phyloP scores from a whole-genome alignment of 148 eudicot species.

The Camellia lanceoleosa region DNA sequence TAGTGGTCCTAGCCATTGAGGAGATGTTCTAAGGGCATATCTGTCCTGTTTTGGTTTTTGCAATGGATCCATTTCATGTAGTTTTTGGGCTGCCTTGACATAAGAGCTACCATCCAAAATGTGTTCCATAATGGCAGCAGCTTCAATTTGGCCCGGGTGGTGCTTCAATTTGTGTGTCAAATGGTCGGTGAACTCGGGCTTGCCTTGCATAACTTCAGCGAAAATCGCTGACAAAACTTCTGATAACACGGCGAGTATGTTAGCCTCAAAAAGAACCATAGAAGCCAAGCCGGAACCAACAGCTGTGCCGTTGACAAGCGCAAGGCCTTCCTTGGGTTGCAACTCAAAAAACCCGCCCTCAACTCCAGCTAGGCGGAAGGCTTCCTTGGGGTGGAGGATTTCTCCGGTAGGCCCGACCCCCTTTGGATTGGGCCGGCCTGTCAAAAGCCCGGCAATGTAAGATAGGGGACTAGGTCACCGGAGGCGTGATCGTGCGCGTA shows the following conservation, averaged over 20 bases:
- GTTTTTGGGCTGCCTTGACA: slow-evolving; percentile 27
- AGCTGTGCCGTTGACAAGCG: slow-evolving; percentile 21
- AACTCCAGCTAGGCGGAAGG: slow-evolving; percentile 31
- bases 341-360: slow-evolving; percentile 28
- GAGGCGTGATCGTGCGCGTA: slow-evolving; percentile 41
- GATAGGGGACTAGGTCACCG: slow-evolving; percentile 41
- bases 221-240: slow-evolving; percentile 40
- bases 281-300: slow-evolving; percentile 23
- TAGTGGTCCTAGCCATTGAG: slow-evolving; percentile 35
- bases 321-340: slow-evolving; percentile 27
- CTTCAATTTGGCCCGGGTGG: slow-evolving; percentile 45
- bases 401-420: slow-evolving; percentile 28
- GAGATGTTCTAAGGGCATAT: slow-evolving; percentile 38
- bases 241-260: slow-evolving; percentile 25
- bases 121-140: slow-evolving; percentile 43
- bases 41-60: slow-evolving; percentile 46
- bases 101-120: slow-evolving; percentile 34
- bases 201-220: slow-evolving; percentile 35
- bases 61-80: slow-evolving; percentile 36
- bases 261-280: slow-evolving; percentile 26
- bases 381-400: slow-evolving; percentile 17
- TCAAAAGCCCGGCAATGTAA: slow-evolving; percentile 38
- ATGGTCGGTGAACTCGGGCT: slow-evolving; percentile 32
- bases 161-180: slow-evolving; percentile 43
- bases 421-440: slow-evolving; percentile 37